phyloP scores from a whole-genome alignment of 192 early-diverging fungal species.

The Phycomyces blakesleeanus region DNA sequence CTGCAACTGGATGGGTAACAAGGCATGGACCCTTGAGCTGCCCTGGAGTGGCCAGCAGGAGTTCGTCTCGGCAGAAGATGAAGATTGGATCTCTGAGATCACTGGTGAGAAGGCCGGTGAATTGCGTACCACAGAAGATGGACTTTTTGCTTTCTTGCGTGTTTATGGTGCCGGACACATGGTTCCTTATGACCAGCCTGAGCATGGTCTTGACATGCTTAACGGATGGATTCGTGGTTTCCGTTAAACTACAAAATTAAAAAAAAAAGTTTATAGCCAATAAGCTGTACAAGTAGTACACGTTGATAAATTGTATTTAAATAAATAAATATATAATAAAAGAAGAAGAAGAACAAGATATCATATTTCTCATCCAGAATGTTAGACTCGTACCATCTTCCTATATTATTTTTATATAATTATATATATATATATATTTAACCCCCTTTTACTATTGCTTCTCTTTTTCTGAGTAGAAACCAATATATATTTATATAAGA shows the following conservation, averaged over 20 bases:
- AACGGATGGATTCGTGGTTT: conserved; percentile 67
- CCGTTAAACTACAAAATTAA: neutral
- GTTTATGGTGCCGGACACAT: conserved; percentile 88
- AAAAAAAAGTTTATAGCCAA: no score
- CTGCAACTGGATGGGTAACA: conserved; percentile 65
- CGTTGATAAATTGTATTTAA: neutral
- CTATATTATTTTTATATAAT: no score
- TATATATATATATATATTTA: no score
- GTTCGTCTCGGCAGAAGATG: conserved; percentile 66
- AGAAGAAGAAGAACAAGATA: no score
- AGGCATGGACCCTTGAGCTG: conserved; percentile 86
- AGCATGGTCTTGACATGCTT: conserved; percentile 78
- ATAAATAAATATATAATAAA: neutral
- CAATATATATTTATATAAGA: no score
- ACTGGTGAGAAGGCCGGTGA: conserved; percentile 51
- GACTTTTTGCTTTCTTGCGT: conserved; percentile 80
- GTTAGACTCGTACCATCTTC: no score
- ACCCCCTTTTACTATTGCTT: no score
- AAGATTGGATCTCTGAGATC: conserved; percentile 65
- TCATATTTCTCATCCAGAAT: no score
- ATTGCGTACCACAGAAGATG: conserved; percentile 53
- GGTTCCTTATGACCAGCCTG: conserved; percentile 93
- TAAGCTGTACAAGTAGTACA: no score
- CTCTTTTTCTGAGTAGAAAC: no score
- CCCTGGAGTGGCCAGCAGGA: conserved; percentile 76